These are phyloP conservation scores for Brassica rapa DNA, from an alignment of 345 rosid species.

Conservation along the genomic window DNA sequence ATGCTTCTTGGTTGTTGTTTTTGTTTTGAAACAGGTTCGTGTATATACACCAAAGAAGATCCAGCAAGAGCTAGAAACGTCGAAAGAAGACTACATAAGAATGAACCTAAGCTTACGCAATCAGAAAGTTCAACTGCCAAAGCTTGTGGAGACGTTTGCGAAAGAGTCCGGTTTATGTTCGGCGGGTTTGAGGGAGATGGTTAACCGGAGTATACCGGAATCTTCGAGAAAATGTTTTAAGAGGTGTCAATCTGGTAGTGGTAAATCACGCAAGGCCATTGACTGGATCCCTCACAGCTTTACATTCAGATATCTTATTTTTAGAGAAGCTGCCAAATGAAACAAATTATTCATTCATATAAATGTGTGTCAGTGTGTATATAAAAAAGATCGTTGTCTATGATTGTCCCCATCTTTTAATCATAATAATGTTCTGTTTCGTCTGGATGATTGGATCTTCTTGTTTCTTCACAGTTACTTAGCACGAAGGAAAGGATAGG, in stretches of 20 bases:
- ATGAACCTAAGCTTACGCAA: constrained; percentile 70
- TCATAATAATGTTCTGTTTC: constrained; percentile 6
- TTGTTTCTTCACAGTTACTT: constrained; percentile 21
- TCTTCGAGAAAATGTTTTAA: constrained; percentile 53
- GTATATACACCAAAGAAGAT: constrained; percentile 72
- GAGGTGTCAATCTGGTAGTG: constrained; percentile 53
- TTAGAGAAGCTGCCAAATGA: constrained; percentile 74
- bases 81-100: constrained; percentile 86
- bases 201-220: constrained; percentile 66
- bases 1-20: not conserved
- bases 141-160: constrained; percentile 69
- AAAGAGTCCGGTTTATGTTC: constrained; percentile 69
- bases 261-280: constrained; percentile 70
- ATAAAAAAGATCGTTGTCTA: not conserved
- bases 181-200: constrained; percentile 62
- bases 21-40: constrained; percentile 34
- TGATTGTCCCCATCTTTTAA: constrained; percentile 16
- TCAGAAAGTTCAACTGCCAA: constrained; percentile 75
- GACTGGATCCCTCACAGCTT: constrained; percentile 92
- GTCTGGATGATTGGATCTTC: constrained; percentile 34
- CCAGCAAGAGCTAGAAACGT: constrained; percentile 75
- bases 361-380: not conserved
- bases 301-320: constrained; percentile 77
- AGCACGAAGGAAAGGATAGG: not conserved
- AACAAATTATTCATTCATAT: not conserved